Base-by-base conservation (phyloP, 208 protist genomes). In the Wallacemonas sp. region DNA sequence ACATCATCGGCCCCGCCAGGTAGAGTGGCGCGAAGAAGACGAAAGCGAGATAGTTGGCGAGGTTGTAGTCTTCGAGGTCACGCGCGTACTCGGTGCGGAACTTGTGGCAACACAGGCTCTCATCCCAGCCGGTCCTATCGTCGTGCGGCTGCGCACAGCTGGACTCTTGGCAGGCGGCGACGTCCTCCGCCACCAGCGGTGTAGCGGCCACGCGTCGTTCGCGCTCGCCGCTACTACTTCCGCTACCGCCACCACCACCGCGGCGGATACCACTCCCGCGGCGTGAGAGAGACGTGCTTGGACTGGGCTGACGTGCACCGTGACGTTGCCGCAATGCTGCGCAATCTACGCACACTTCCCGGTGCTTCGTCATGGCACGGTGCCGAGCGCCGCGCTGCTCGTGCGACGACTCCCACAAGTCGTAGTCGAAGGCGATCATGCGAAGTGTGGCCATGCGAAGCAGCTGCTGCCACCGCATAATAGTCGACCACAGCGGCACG, bases 11-110 rank as follows among this genome's bases (percentile, higher is more conserved):
- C 1, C 95, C 95, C 1, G 78, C 89, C 41, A 97, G 73, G 60
- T 95, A 98, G 10, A 97, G 69, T 33, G 95, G 95, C 1, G 79
- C 58, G 73, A 97, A 97, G 42, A 93, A 78, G 19, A 95, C 60
- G 53, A 96, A 98, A 24, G 84, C 87, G 61, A 94, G 50, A 70
- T 90, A 97, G 52, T 84, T 62, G 2, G 87, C 10, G 2, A 97
- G 50, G 60, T 69, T 82, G 76, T 95, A 98, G 22, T 94, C 73
- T 22, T 45, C 27, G 12, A 41, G 15, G 24, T 76, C 52, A 29
- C 78, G 70, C 29, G 83, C 45, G 61, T 58, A 85, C 68, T 81
- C 80, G 59, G 73, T 83, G 72, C 69, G 83, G 63, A 73, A 79
- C 67, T 72, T 74, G 60, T 81, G 93, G 52, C 79, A 92, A 34